These are phyloP conservation scores for Cymbopogon flexuosus DNA, from an alignment of 202 grass and related monocot genomes.

Conservation along the genomic window DNA sequence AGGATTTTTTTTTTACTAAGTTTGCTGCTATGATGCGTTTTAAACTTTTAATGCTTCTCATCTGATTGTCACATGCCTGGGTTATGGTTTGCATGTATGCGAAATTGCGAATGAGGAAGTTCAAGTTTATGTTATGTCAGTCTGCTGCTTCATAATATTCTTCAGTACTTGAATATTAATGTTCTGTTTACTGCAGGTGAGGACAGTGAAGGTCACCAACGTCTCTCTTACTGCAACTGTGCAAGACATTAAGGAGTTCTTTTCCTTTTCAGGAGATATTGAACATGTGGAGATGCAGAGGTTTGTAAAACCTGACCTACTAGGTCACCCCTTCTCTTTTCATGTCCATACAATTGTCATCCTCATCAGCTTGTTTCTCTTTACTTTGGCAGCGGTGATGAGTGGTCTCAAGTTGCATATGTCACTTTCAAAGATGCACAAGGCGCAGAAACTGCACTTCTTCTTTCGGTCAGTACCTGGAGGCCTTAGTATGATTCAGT, in stretches of 20 bases:
- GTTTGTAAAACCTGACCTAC: constrained; percentile 33
- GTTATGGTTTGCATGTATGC: neutral
- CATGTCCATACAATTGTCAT: neutral
- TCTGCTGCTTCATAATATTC: neutral
- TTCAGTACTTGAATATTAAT: neutral
- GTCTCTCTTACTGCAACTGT: constrained; percentile 71
- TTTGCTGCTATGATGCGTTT: neutral
- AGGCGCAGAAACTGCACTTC: constrained; percentile 88
- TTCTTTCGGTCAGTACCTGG: constrained; percentile 70
- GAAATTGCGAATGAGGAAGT: neutral
- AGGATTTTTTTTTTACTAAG: neutral
- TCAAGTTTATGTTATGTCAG: neutral
- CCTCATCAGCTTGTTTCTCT: constrained; percentile 14
- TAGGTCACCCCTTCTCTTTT: neutral
- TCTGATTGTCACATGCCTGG: neutral
- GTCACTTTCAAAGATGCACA: constrained; percentile 87
- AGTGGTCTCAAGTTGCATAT: constrained; percentile 92
- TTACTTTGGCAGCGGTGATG: constrained; percentile 52
- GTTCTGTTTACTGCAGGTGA: constrained; percentile 50
- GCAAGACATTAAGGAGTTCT: constrained; percentile 93
- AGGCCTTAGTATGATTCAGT: constrained; percentile 13
- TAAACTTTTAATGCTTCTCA: neutral
- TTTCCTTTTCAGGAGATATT: constrained; percentile 96
- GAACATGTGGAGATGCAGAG: constrained; percentile 94
- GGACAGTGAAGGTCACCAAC: constrained; percentile 81